Evolutionary conservation across 768 basidiomycete species (phyloP).

Genomic region (Coprinopsis marcescibilis): DNA sequence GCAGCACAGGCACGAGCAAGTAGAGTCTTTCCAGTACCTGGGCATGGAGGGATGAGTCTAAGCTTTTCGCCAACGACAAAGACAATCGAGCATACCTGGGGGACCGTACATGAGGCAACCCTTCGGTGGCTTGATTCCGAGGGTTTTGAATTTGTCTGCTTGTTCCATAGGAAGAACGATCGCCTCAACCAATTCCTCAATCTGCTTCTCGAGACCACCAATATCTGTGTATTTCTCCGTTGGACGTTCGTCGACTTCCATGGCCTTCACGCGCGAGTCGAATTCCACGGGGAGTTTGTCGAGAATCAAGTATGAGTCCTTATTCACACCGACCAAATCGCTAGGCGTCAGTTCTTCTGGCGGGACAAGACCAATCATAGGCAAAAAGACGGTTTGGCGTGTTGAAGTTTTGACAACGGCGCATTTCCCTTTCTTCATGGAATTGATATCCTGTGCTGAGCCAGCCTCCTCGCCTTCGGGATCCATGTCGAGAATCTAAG

Average conservation of each 20-base stretch:
- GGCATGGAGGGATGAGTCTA: conserved; percentile 5
- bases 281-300: conserved; percentile 96
- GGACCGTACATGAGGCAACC: conserved; percentile 99
- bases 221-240: conserved; percentile 98
- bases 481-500: conserved; percentile 88
- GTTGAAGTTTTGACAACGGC: conserved; percentile 99
- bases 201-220: conserved; percentile 98
- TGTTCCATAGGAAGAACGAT: conserved; percentile 99
- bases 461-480: conserved; percentile 92
- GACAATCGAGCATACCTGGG: conserved; percentile 54
- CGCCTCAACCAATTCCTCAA: conserved; percentile 96
- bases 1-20: conserved; percentile 97
- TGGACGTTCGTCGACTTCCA: conserved; percentile 98
- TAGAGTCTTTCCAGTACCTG: conserved; percentile 93
- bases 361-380: conserved; percentile 95
- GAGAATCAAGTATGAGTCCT: conserved; percentile 95
- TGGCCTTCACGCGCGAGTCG: conserved; percentile 97
- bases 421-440: conserved; percentile 96
- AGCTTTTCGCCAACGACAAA: background rate
- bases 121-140: conserved; percentile 98
- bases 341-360: conserved; percentile 84
- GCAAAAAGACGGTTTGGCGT: conserved; percentile 97
- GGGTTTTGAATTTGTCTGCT: conserved; percentile 94
- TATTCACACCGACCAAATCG: conserved; percentile 98
- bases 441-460: conserved; percentile 91